Evolutionary conservation across 2,329 filamentous ascomycete genomes (phyloP), one percentile per base, ranked within the genome.

Genomic region (Chaetomium sp.): DNA sequence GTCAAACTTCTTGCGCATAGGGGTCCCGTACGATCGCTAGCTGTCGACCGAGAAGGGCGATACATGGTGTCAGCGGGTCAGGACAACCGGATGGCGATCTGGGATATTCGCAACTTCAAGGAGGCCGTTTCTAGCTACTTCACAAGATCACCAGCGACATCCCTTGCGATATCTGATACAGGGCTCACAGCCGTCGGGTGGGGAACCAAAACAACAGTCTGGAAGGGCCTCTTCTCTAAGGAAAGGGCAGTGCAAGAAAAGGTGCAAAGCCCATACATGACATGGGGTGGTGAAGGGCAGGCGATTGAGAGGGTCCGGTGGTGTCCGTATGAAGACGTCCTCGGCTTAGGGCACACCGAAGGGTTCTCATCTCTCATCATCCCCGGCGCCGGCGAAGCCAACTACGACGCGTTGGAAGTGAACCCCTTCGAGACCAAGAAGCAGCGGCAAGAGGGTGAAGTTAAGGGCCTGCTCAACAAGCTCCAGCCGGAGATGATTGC

Each of bases 31-130:
- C 84, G 91, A 54, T 86, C 88, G 9, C 70, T 96, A 49, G 89
- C 89, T 1, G 79, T 97, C 43, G 92, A 99, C 68, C 82, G 91
- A 57, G 88, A 92, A 69, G 94, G 94, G 27, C 84, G 88, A 55
- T 99, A 96, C 74, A 96, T 97, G 92, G 90, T 96, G 9, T 90
- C 91, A 3, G 86, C 89, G 0, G 92, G 91, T 1, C 90, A 95
- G 68, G 92, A 96, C 69, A 79, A 85, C 62, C 89, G 88, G 68
- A 95, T 96, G 88, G 85, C 88, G n/a, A 85, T 96, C 10, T 96
- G 92, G 91, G 92, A 97, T 69, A 86, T 97, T 60, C 84, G 92
- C 44, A 95, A 90, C 81, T 94, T 95, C 76, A 90, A 88, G 64
- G 90, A 96, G 67, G 57, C 59, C 3, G 87, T 99, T 33, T 89